A percentile compares a stretch with the other conserved stretches of the same genome.
Conservation (phyloP, 345 rosid species). For the Erucastrum elatum region DNA sequence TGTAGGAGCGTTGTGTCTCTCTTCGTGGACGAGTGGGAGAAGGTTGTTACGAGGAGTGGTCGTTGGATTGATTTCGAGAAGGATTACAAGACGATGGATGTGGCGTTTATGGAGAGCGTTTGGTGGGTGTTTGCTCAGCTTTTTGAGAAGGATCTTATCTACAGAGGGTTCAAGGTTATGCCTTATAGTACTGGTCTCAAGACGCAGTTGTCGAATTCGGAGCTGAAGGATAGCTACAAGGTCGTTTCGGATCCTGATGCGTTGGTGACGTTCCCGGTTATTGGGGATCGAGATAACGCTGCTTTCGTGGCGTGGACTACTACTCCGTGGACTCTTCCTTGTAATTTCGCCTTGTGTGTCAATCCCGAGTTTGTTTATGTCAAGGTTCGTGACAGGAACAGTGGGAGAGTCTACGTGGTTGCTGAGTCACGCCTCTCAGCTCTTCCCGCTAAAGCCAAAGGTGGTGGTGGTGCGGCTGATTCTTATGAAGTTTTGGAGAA, state of each 20-base stretch:
- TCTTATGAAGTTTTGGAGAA: conserved; percentile 67
- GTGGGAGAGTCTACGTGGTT: conserved; percentile 68
- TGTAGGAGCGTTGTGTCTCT: conserved; percentile 81
- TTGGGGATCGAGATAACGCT: conserved; percentile 76
- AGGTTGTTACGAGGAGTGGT: conserved; percentile 70
- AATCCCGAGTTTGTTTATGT: conserved; percentile 70
- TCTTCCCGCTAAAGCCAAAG: conserved; percentile 65
- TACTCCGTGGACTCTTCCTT: conserved; percentile 96
- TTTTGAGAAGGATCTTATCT: conserved; percentile 67
- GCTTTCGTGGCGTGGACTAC: conserved; percentile 97
- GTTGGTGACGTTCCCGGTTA: conserved; percentile 71
- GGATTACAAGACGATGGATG: conserved; percentile 91
- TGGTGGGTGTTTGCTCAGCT: conserved; percentile 97
- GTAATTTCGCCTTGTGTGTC: conserved; percentile 94
- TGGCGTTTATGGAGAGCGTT: conserved; percentile 81
- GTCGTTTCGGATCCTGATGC: conserved; percentile 82
- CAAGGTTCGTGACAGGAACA: conserved; percentile 77
- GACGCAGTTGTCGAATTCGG: conserved; percentile 83
- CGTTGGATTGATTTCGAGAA: conserved; percentile 91
- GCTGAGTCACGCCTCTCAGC: conserved; percentile 79
- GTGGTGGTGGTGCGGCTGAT: conserved; percentile 49
- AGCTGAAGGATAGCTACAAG: conserved; percentile 66
- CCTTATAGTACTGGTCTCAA: conserved; percentile 91
- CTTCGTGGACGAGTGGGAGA: conserved; percentile 89
- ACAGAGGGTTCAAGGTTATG: conserved; percentile 98